Percentiles rank a stretch among this genome's conserved stretches.
These are phyloP conservation scores for Obelidium mucronatum DNA, from an alignment of 192 early-diverging fungal species.

Conservation along the genomic window DNA sequence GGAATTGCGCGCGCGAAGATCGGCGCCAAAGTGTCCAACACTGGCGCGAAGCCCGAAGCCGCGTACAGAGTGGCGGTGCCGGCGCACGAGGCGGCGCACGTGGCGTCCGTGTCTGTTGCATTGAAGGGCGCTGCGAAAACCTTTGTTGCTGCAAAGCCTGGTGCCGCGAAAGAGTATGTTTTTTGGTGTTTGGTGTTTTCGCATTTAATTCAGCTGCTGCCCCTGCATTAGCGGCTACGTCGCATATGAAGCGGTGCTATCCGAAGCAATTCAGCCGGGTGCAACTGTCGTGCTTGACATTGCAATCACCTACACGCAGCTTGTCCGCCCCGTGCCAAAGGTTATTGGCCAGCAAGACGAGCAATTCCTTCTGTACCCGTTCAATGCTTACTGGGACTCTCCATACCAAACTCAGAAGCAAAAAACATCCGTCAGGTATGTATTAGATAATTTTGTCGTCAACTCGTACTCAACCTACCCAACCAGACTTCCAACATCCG, in stretches of 20 bases:
- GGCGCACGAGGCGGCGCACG: constrained; percentile 10
- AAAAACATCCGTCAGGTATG: constrained; percentile 83
- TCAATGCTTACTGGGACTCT: constrained; percentile 67
- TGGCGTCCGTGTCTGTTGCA: constrained; percentile 47
- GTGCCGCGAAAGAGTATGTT: background rate
- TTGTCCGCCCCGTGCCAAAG: constrained; percentile 48
- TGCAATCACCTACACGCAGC: constrained; percentile 41
- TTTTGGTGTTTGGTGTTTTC: background rate
- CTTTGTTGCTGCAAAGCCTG: constrained; percentile 28
- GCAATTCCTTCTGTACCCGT: constrained; percentile 70
- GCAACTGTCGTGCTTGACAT: constrained; percentile 39
- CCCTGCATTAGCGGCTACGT: background rate
- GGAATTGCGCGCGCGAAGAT: constrained; percentile 56
- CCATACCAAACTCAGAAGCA: constrained; percentile 75
- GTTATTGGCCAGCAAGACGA: constrained; percentile 66
- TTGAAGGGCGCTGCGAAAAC: constrained; percentile 46
- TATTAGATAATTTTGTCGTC: background rate
- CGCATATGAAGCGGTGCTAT: constrained; percentile 35
- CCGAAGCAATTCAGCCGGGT: constrained; percentile 32
- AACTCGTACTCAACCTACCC: background rate
- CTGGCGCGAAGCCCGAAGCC: constrained; percentile 34
- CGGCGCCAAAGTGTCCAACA: constrained; percentile 56
- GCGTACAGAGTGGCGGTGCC: constrained; percentile 43
- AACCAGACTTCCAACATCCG: constrained; percentile 41
- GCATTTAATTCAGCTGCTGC: background rate